Percentiles rank a stretch among this genome's conserved stretches.
These are phyloP conservation scores for Podila clonocystis DNA, from an alignment of 192 early-diverging fungal genomes.

Conservation along the genomic window DNA sequence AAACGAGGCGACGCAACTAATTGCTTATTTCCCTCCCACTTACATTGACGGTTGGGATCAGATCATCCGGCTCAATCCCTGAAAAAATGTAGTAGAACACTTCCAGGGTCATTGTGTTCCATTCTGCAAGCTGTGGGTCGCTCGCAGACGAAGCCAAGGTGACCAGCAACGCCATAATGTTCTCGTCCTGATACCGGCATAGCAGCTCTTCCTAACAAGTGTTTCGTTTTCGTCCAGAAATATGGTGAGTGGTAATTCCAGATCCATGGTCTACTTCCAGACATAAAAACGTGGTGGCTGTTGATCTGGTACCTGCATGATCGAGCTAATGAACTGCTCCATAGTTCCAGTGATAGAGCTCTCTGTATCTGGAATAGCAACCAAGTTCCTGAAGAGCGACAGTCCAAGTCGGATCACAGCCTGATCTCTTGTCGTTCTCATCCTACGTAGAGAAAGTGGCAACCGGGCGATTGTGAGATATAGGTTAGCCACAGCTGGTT, in stretches of 20 bases:
- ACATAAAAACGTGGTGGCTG: neutral
- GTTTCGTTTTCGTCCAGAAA: conserved; percentile 10
- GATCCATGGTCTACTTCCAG: neutral
- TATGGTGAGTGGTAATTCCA: conserved; percentile 4
- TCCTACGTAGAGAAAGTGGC: conserved; percentile 26
- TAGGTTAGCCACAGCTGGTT: too few species aligned
- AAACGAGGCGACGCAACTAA: too few species aligned
- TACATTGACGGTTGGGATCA: conserved; percentile 33
- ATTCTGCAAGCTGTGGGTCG: conserved; percentile 67
- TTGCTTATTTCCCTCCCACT: neutral
- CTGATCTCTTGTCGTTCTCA: conserved; percentile 66
- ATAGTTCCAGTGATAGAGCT: conserved; percentile 62
- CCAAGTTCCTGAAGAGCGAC: conserved; percentile 81
- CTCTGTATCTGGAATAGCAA: conserved; percentile 81
- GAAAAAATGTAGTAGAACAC: conserved; percentile 69
- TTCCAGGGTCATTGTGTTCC: conserved; percentile 71
- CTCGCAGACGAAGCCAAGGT: conserved; percentile 73
- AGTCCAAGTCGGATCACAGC: conserved; percentile 74
- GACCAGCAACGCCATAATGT: conserved; percentile 75
- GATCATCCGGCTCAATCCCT: conserved; percentile 59
- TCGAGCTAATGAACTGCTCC: conserved; percentile 64
- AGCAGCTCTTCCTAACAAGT: conserved; percentile 63
- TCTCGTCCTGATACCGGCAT: conserved; percentile 62
- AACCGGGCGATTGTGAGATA: too few species aligned
- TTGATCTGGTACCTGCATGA: conserved; percentile 67